These are phyloP conservation scores for Gastrolobium bilobum DNA, from an alignment of 306 rosid species.

Conservation along the genomic window DNA sequence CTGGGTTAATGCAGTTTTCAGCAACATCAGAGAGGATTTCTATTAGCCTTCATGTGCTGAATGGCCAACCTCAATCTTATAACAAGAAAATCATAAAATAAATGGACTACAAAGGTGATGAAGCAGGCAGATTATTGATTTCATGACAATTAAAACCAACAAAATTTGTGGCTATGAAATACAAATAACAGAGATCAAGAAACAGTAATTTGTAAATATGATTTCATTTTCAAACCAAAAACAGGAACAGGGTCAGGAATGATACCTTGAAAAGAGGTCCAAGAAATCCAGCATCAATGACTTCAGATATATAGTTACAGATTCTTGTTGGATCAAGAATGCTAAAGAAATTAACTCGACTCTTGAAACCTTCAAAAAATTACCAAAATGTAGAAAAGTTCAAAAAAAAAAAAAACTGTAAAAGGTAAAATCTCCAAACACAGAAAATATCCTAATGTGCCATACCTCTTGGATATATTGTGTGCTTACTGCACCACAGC, in stretches of 20 bases:
- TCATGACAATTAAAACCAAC: constrained; percentile 22
- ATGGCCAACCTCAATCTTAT: not conserved
- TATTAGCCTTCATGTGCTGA: constrained; percentile 3
- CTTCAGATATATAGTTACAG: constrained; percentile 82
- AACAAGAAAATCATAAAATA: not conserved
- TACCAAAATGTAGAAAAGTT: constrained; percentile 36
- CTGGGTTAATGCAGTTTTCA: not conserved
- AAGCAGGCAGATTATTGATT: not conserved
- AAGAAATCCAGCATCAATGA: constrained; percentile 83
- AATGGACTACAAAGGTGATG: not conserved
- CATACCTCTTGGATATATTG: constrained; percentile 91
- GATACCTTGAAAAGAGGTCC: constrained; percentile 93
- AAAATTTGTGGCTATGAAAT: not conserved
- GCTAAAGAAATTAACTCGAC: constrained; percentile 72
- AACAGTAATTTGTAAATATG: constrained; percentile 11
- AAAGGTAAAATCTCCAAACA: constrained; percentile 7
- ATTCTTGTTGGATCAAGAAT: constrained; percentile 71
- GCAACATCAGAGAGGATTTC: not conserved
- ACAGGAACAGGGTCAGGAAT: constrained; percentile 33
- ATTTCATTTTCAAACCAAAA: constrained; percentile 40
- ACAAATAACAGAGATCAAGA: constrained; percentile 27
- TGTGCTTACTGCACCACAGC: constrained; percentile 75
- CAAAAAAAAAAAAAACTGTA: constrained; percentile 10
- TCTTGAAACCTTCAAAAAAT: constrained; percentile 79
- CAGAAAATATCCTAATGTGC: constrained; percentile 9